Evolutionary conservation across 106 monocot genomes (phyloP).

Genomic region (Allium fistulosum): DNA sequence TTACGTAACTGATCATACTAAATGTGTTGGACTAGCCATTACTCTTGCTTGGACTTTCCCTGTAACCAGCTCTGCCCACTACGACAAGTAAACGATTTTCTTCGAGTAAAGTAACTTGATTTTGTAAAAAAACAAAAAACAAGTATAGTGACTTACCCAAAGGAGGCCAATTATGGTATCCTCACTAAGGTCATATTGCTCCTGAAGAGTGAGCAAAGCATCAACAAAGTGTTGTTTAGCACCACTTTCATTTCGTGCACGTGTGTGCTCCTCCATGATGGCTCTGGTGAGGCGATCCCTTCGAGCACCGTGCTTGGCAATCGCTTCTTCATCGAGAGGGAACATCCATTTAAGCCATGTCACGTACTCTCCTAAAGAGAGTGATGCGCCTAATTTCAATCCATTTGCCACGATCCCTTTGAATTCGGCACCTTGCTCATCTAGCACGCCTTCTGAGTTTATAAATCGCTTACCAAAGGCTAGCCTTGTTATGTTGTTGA

Average conservation of each 20-base stretch:
- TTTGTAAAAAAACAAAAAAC: not conserved
- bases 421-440: slow-evolving; percentile 73
- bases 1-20: too few relatives aligned
- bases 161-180: slow-evolving; percentile 69
- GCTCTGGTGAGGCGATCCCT: slow-evolving; percentile 56
- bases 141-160: slow-evolving; percentile 34
- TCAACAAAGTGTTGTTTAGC: slow-evolving; percentile 80
- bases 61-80: too few relatives aligned
- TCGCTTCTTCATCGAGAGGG: slow-evolving; percentile 66
- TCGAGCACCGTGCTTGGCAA: slow-evolving; percentile 41
- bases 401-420: slow-evolving; percentile 67
- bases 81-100: too few relatives aligned
- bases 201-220: slow-evolving; percentile 55
- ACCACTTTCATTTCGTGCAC: slow-evolving; percentile 34
- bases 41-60: too few relatives aligned
- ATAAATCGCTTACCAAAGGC: slow-evolving; percentile 88
- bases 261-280: slow-evolving; percentile 81
- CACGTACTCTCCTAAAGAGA: slow-evolving; percentile 63
- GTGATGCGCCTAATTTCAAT: slow-evolving; percentile 59
- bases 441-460: slow-evolving; percentile 45
- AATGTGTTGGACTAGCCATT: too few relatives aligned
- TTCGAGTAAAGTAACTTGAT: too few relatives aligned
- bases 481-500: slow-evolving; percentile 88
- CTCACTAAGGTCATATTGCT: slow-evolving; percentile 72
- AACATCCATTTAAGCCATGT: slow-evolving; percentile 69